Evolutionary conservation across 73 alveolate species (phyloP), one percentile per base, ranked within the genome.

Genomic region (Symbiodinium natans): DNA sequence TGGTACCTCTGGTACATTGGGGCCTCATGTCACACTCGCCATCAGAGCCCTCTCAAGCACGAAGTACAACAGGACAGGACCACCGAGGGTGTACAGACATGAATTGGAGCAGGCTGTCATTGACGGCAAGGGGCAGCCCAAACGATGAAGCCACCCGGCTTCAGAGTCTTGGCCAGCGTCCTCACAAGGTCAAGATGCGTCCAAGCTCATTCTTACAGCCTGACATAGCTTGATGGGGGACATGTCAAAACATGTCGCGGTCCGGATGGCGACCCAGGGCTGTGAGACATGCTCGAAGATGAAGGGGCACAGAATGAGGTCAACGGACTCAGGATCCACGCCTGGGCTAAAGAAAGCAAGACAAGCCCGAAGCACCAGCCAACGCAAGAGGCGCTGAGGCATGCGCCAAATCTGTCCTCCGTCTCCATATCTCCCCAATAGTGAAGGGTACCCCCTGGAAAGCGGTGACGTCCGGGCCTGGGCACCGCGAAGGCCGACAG

Each of bases 1-100:
- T 88, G 95, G 86, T 88, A 88, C 39, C 95, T 85, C 95, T 88
- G 95, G 43, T 56, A 88, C 95, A 88, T 88, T 27, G 95, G 95
- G 39, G 95, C 95, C 95, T 88, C 41, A 59, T 1, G 21, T 17
- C 25, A 52, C 6, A 52, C n/a, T 52, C 71, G 71, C 71, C 71
- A 52, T 11, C n/a, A n/a, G n/a, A n/a, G n/a, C n/a, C n/a, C n/a
- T n/a, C n/a, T n/a, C n/a, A n/a, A n/a, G n/a, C n/a, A n/a, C n/a
- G n/a, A n/a, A n/a, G n/a, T n/a, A n/a, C n/a, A n/a, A n/a, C n/a
- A n/a, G n/a, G n/a, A n/a, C n/a, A n/a, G n/a, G n/a, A n/a, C n/a
- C n/a, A n/a, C n/a, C n/a, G n/a, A n/a, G n/a, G n/a, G n/a, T n/a
- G 56, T 29, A 52, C n/a, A 23, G 71, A 52, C 31, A 0, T 0